Percentiles rank a stretch among this genome's conserved stretches.
phyloP scores from a whole-genome alignment of 768 basidiomycete genomes.

The Tulasnella sp. region DNA sequence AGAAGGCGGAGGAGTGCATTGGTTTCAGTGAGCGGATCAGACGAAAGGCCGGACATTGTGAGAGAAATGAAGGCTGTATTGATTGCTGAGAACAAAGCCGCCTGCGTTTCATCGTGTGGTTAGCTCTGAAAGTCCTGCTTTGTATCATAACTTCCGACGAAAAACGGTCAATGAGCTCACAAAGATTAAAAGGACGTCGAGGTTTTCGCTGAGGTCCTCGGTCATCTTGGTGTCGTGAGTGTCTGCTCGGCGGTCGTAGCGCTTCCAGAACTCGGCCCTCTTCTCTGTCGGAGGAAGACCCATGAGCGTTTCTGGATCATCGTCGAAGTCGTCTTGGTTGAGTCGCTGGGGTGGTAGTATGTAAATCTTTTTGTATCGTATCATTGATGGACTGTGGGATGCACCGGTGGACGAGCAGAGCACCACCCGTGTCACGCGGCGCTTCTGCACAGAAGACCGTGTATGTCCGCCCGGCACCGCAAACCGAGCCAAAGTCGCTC shows the following conservation, averaged over 20 bases:
- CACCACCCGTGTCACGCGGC: too few relatives aligned
- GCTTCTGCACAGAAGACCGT: too few relatives aligned
- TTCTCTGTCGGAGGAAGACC: neutral
- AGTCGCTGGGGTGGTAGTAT: too few relatives aligned
- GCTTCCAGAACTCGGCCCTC: constrained; percentile 1
- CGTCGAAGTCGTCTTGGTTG: neutral
- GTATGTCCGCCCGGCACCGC: too few relatives aligned
- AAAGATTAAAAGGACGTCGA: constrained; percentile 6
- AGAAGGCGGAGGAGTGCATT: neutral
- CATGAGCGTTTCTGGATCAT: neutral
- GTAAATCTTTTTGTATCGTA: too few relatives aligned
- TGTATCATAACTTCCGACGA: too few relatives aligned
- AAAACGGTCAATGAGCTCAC: neutral
- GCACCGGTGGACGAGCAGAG: too few relatives aligned
- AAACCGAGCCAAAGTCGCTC: too few relatives aligned
- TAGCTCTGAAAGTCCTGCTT: neutral
- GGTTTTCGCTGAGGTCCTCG: neutral
- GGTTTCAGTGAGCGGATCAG: neutral
- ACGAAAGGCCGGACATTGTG: neutral
- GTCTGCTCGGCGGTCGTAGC: constrained; percentile 12
- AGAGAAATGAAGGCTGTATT: constrained; percentile 7
- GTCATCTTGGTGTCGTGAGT: constrained; percentile 1
- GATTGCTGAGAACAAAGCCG: neutral
- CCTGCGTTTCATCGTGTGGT: neutral
- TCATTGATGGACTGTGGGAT: too few relatives aligned